Conservation (phyloP, 1,284 basidiomycete species). For the Cystobasidiaceae sp. region DNA sequence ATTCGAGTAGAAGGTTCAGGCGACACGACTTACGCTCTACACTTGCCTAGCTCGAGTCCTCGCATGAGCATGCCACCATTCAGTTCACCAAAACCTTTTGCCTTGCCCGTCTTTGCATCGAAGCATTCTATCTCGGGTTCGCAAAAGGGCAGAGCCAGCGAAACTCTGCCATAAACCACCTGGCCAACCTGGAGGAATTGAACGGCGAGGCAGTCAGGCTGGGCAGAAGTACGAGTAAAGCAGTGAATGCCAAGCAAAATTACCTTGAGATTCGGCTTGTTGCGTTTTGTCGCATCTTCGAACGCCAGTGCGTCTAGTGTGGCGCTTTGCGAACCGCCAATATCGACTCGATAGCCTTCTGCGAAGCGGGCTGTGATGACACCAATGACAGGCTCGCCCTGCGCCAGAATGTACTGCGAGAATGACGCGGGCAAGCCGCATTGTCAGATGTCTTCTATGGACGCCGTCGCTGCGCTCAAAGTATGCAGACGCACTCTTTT, state of each 20-base stretch:
- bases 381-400: slow-evolving; percentile 74
- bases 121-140: slow-evolving; percentile 84
- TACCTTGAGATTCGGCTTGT: slow-evolving; percentile 75
- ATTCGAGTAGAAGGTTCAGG: neutral
- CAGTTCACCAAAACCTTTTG: slow-evolving; percentile 75
- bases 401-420: slow-evolving; percentile 69
- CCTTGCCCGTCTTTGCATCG: slow-evolving; percentile 73
- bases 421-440: neutral
- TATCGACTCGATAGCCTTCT: slow-evolving; percentile 75
- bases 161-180: slow-evolving; percentile 73
- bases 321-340: slow-evolving; percentile 69
- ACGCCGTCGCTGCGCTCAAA: neutral
- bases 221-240: neutral
- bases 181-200: slow-evolving; percentile 65
- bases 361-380: slow-evolving; percentile 63
- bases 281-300: slow-evolving; percentile 77
- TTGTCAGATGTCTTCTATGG: neutral
- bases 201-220: neutral
- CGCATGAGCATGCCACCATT: slow-evolving; percentile 63
- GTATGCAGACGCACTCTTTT: slow-evolving; percentile 19
- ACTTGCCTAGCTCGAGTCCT: slow-evolving; percentile 61
- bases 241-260: neutral
- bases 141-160: slow-evolving; percentile 80
- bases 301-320: slow-evolving; percentile 73
- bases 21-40: slow-evolving; percentile 60